Evolutionary conservation across 73 alveolate species (phyloP).

Genomic region (Paramecium sonneborni): DNA sequence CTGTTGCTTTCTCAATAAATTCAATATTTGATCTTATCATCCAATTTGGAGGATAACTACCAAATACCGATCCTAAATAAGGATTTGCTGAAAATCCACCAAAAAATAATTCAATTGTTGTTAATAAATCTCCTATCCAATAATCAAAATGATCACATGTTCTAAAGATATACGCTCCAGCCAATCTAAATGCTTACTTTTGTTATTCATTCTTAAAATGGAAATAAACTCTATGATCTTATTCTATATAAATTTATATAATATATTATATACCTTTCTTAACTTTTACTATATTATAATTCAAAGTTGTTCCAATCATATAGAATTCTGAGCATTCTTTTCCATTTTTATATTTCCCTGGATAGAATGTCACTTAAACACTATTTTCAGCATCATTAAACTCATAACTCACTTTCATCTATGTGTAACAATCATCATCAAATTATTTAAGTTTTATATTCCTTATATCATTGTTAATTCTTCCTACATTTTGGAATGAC

Average conservation of each 20-base stretch:
- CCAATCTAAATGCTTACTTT: constrained; percentile 35
- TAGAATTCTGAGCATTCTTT: neutral
- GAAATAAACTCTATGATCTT: neutral
- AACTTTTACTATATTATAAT: constrained; percentile 23
- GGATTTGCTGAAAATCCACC: constrained; percentile 92
- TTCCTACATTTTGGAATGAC: constrained; percentile 38
- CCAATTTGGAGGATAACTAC: constrained; percentile 79
- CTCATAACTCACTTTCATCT: neutral
- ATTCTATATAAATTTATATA: neutral
- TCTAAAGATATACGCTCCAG: constrained; percentile 58
- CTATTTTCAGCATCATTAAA: neutral
- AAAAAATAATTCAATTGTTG: constrained; percentile 78
- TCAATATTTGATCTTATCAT: constrained; percentile 80
- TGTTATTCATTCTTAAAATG: neutral
- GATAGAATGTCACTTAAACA: neutral
- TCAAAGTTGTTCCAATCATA: constrained; percentile 28
- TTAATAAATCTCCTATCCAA: constrained; percentile 67
- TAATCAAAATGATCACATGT: constrained; percentile 63
- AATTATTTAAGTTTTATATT: neutral
- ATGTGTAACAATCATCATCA: constrained; percentile 16
- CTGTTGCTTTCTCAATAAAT: constrained; percentile 78
- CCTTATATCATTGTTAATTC: neutral
- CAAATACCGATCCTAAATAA: constrained; percentile 69
- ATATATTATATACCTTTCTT: neutral
- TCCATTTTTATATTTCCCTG: neutral